A percentile compares a stretch with the other conserved stretches of the same genome.
Conservation (phyloP, 306 rosid species). For the Vachellia pachyceras region DNA sequence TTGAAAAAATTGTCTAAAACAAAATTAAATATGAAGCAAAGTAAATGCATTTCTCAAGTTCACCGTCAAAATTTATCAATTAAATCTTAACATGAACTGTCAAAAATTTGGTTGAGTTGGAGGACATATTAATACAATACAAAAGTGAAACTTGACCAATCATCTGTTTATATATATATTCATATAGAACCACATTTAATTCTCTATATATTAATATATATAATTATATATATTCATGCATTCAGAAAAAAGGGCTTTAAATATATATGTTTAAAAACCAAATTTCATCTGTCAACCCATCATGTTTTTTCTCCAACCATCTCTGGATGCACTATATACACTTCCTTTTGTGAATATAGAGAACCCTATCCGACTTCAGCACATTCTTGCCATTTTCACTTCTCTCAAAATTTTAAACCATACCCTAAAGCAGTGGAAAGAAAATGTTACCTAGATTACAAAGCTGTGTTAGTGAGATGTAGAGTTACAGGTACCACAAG, state of each 20-base stretch:
- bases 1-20: neutral
- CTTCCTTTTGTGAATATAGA: neutral
- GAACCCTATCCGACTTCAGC: conserved; percentile 25
- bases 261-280: no score
- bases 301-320: no score
- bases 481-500: conserved; percentile 65
- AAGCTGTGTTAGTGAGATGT: conserved; percentile 42
- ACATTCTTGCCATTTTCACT: conserved; percentile 32
- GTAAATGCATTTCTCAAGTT: neutral
- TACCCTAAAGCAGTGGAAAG: conserved; percentile 28
- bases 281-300: no score
- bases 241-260: no score
- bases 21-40: neutral
- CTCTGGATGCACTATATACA: no score
- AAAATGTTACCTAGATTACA: conserved; percentile 53
- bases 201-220: no score
- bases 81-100: neutral
- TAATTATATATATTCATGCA: no score
- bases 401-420: conserved; percentile 41
- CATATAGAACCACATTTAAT: no score
- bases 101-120: neutral
- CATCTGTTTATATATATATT: no score
- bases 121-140: neutral
- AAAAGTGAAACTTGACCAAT: neutral
- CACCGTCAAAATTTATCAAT: neutral